A percentile compares a stretch with the other conserved stretches of the same genome.
Conservation (phyloP, 768 basidiomycete genomes). For the Agrocybe praecox region DNA sequence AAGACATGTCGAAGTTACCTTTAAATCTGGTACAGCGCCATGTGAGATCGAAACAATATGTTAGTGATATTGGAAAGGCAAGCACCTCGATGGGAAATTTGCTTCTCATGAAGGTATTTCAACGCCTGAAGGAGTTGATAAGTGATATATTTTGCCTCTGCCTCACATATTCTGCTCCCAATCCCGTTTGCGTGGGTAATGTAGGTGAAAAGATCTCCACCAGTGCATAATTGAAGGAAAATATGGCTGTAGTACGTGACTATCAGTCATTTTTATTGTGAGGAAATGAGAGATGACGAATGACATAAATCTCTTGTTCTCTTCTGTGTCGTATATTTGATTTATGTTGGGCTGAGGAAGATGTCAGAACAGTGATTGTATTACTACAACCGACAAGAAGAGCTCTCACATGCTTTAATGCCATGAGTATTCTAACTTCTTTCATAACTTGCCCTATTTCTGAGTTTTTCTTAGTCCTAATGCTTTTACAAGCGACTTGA, state of each 20-base stretch:
- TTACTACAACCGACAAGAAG: not conserved
- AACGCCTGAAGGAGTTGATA: constrained; percentile 77
- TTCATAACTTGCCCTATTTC: constrained; percentile 71
- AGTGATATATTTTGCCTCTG: constrained; percentile 84
- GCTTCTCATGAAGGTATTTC: constrained; percentile 67
- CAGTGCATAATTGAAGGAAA: constrained; percentile 84
- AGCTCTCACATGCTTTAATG: constrained; percentile 65
- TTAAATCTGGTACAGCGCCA: constrained; percentile 49
- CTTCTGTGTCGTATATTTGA: constrained; percentile 70
- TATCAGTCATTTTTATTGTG: not conserved
- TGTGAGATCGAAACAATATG: not conserved
- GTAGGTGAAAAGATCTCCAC: constrained; percentile 88
- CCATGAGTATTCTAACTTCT: constrained; percentile 74
- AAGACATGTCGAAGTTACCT: constrained; percentile 42
- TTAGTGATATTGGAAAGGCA: not conserved
- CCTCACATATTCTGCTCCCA: constrained; percentile 62
- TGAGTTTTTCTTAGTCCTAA: constrained; percentile 61
- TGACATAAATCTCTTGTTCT: constrained; percentile 61
- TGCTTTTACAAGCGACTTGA: constrained; percentile 86
- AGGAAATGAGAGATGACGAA: constrained; percentile 15
- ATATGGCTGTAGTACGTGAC: constrained; percentile 54
- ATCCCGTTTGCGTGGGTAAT: constrained; percentile 62
- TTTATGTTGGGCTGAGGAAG: constrained; percentile 75
- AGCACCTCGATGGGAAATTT: constrained; percentile 79
- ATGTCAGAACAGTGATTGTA: not conserved